These are phyloP conservation scores for Globisporangium radiosum DNA, from an alignment of 352 stramenopile genomes.

Conservation along the genomic window DNA sequence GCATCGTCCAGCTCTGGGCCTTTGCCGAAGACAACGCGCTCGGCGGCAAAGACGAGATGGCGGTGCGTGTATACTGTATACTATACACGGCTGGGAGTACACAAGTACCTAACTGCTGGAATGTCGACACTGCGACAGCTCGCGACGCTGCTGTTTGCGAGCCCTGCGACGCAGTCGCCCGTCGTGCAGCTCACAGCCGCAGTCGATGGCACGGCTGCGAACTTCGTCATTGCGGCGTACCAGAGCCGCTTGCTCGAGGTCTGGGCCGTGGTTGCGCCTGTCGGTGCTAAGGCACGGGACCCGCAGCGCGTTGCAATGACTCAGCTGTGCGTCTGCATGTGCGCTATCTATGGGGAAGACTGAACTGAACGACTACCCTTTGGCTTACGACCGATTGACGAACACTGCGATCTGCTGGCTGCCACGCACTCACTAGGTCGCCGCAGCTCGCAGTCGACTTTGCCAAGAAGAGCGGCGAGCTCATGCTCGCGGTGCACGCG, in stretches of 20 bases:
- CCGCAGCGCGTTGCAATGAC: conserved; percentile 23
- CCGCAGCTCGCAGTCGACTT: conserved; percentile 45
- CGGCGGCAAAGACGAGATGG: conserved; percentile 26
- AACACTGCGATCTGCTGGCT: neutral
- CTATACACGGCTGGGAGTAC: too few species aligned
- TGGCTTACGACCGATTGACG: neutral
- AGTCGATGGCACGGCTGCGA: conserved; percentile 11
- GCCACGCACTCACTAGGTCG: conserved; percentile 13
- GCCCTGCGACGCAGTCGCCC: conserved; percentile 30
- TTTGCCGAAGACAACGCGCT: conserved; percentile 40
- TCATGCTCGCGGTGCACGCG: conserved; percentile 38
- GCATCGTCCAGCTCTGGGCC: conserved; percentile 54
- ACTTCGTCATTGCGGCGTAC: conserved; percentile 38
- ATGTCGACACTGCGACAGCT: neutral
- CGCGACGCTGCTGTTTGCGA: conserved; percentile 22
- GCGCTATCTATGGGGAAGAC: too few species aligned
- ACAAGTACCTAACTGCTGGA: too few species aligned
- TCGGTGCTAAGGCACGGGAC: conserved; percentile 12
- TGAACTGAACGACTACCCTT: neutral
- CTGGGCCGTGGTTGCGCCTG: conserved; percentile 21
- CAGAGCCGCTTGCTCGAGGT: conserved; percentile 55
- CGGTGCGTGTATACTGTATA: conserved; percentile 1
- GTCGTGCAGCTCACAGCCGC: conserved; percentile 41
- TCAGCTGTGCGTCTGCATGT: conserved; percentile 18
- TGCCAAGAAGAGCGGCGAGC: conserved; percentile 33